Evolutionary conservation across 176 grass and related monocot species (phyloP).

Genomic region (Triticum timopheevii): DNA sequence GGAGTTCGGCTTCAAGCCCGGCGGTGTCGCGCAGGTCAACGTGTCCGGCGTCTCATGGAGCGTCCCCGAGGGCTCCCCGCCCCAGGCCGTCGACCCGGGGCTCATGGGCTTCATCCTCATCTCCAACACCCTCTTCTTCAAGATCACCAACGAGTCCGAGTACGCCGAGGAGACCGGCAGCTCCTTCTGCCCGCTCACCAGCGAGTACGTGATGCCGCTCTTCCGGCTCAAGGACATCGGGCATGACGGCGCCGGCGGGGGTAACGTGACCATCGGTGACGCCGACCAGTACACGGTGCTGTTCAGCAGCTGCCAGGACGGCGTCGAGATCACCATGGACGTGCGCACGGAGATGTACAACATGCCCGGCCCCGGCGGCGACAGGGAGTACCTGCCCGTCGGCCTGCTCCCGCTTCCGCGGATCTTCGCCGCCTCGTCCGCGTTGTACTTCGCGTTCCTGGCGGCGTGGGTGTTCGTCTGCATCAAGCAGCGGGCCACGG

Average conservation of each 20-base stretch:
- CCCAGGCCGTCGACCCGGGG: constrained; percentile 16
- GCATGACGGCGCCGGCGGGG: constrained; percentile 13
- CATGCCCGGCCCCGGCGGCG: not conserved
- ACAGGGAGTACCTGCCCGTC: constrained; percentile 47
- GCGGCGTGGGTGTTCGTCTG: constrained; percentile 31
- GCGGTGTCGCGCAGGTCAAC: constrained; percentile 41
- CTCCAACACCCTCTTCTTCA: constrained; percentile 39
- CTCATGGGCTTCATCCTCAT: constrained; percentile 77
- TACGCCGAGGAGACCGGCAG: constrained; percentile 43
- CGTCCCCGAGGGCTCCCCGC: constrained; percentile 9
- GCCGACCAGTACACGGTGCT: constrained; percentile 68
- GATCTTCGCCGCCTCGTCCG: constrained; percentile 44
- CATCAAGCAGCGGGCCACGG: constrained; percentile 28
- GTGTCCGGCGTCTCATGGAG: constrained; percentile 40
- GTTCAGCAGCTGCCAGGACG: constrained; percentile 61
- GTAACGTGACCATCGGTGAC: constrained; percentile 16
- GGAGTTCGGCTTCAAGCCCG: constrained; percentile 56
- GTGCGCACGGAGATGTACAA: constrained; percentile 78
- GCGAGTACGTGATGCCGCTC: constrained; percentile 41
- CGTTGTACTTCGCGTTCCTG: constrained; percentile 44
- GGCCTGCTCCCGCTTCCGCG: constrained; percentile 47
- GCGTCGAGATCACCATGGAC: constrained; percentile 58
- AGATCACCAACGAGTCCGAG: constrained; percentile 62
- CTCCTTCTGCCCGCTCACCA: constrained; percentile 58
- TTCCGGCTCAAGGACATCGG: constrained; percentile 49